Evolutionary conservation across 2,329 filamentous ascomycete genomes (phyloP).

Genomic region (Calonectria multiphialidica): DNA sequence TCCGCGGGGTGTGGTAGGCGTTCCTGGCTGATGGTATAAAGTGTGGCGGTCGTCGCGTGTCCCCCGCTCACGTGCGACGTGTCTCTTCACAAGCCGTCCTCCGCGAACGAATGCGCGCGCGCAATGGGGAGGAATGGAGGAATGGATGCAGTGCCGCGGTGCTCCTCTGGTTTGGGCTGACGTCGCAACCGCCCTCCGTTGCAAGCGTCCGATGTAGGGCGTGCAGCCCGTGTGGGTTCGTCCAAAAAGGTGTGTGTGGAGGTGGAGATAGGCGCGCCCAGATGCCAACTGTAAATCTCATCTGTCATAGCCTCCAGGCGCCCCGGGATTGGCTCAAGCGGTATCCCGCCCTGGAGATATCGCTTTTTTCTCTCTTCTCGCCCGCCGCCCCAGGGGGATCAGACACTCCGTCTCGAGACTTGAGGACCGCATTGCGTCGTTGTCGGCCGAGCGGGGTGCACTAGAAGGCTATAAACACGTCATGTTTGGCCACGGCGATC

Average conservation of each 20-base stretch:
- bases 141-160: not conserved
- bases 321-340: conserved; percentile 33
- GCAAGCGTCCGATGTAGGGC: not conserved
- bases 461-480: not conserved
- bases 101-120: not conserved
- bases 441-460: conserved; percentile 10
- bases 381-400: not conserved
- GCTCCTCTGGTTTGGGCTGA: not conserved
- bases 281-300: conserved; percentile 36
- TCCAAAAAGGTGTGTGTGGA: conserved; percentile 19
- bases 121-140: too few species aligned
- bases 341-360: conserved; percentile 36
- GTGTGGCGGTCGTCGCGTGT: conserved; percentile 3
- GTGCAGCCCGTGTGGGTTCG: conserved; percentile 8
- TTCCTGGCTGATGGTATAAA: conserved; percentile 16
- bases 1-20: conserved; percentile 7
- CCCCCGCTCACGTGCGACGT: not conserved
- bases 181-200: not conserved
- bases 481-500: not conserved
- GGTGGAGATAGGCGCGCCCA: conserved; percentile 30
- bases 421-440: conserved; percentile 4
- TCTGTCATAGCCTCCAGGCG: conserved; percentile 37
- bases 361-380: conserved; percentile 18
- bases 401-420: conserved; percentile 19
- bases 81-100: not conserved